phyloP scores from a whole-genome alignment of 2,329 filamentous ascomycete genomes.

The Bipolaris zeicola region DNA sequence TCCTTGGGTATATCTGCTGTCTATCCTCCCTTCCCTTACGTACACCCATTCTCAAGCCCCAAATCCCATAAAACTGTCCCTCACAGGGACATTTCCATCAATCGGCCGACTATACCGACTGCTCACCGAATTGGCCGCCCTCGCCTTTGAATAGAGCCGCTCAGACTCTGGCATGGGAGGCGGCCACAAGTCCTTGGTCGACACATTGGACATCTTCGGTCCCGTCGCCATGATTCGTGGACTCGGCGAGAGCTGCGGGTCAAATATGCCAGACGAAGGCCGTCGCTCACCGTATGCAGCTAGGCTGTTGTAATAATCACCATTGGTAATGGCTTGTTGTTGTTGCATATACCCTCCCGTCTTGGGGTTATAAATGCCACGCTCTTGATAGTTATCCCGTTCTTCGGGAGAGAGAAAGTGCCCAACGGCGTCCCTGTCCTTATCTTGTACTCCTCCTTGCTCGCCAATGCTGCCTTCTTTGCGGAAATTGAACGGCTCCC shows the following conservation, averaged over 20 bases:
- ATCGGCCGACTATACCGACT: conserved; percentile 10
- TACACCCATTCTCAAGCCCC: not conserved
- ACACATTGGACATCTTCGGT: conserved; percentile 19
- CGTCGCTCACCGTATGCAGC: conserved; percentile 6
- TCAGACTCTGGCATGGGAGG: conserved; percentile 12
- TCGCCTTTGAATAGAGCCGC: not conserved
- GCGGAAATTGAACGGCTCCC: conserved; percentile 29
- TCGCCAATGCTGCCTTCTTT: conserved; percentile 23
- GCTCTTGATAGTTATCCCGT: conserved; percentile 15
- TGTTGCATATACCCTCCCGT: not conserved
- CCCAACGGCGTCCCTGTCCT: not conserved
- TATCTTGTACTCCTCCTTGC: not conserved
- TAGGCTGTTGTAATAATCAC: not conserved
- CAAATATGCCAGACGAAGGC: conserved; percentile 19
- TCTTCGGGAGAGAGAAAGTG: conserved; percentile 2
- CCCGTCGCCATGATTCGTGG: conserved; percentile 3
- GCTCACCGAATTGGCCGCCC: conserved; percentile 1
- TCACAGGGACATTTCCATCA: conserved; percentile 9
- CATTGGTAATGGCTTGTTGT: not conserved
- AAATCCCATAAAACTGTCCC: conserved; percentile 12
- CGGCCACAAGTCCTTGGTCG: conserved; percentile 18
- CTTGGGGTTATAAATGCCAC: conserved; percentile 17
- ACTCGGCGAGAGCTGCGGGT: conserved; percentile 5
- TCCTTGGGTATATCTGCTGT: too few species aligned
- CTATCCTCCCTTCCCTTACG: too few species aligned